phyloP scores from a whole-genome alignment of 73 alveolate genomes.

The Breviolum minutum region DNA sequence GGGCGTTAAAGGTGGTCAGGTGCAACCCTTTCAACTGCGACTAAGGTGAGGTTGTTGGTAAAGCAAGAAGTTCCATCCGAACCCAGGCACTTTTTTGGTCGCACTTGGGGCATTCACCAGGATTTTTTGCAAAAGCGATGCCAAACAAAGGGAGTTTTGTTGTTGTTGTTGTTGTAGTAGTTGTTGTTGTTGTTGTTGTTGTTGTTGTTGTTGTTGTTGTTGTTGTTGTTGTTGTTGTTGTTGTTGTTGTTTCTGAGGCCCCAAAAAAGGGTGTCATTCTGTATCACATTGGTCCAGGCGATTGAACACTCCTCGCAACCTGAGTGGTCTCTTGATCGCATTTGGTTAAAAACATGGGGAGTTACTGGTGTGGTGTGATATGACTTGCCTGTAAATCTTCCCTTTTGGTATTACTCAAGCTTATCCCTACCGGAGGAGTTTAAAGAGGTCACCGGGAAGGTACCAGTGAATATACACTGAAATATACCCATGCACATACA shows the following conservation, averaged over 20 bases:
- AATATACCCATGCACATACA: too few relatives aligned
- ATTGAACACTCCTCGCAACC: constrained; percentile 41
- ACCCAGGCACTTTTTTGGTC: not conserved
- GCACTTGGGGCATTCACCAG: too few relatives aligned
- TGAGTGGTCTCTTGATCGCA: not conserved
- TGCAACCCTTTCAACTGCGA: not conserved
- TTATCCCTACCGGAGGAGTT: too few relatives aligned
- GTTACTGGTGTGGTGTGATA: too few relatives aligned
- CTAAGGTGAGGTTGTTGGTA: constrained; percentile 1
- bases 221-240: not conserved
- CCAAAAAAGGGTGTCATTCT: not conserved
- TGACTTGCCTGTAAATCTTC: too few relatives aligned
- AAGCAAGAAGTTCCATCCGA: constrained; percentile 38
- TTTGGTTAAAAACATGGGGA: too few relatives aligned
- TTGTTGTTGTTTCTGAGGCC: not conserved
- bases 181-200: not conserved
- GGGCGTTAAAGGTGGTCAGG: not conserved
- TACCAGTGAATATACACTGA: too few relatives aligned
- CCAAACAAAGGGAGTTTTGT: not conserved
- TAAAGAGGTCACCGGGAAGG: too few relatives aligned
- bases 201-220: not conserved
- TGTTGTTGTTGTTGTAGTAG: not conserved
- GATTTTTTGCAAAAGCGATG: too few relatives aligned
- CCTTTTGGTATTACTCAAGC: too few relatives aligned
- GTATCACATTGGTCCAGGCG: not conserved